A percentile compares a stretch with the other conserved stretches of the same genome.
phyloP scores from a whole-genome alignment of 163 green algal species.

The Scenedesmus sp. region DNA sequence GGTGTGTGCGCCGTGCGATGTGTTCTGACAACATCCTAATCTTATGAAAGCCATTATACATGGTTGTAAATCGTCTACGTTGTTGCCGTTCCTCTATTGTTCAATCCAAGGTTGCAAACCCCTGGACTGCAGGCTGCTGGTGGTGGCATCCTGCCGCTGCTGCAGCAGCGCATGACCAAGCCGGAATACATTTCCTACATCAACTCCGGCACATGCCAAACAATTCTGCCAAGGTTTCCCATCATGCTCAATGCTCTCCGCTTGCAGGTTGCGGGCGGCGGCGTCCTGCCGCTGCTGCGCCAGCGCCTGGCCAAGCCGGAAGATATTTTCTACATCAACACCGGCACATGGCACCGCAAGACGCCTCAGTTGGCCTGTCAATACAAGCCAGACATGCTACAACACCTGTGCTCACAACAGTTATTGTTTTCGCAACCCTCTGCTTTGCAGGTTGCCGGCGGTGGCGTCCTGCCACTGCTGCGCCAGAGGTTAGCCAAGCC shows the following conservation, averaged over 20 bases:
- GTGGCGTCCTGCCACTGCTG: slow-evolving; percentile 35
- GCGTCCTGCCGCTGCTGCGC: neutral
- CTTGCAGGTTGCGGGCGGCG: neutral
- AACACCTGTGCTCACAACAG: neutral
- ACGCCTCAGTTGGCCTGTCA: neutral
- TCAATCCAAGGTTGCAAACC: no score
- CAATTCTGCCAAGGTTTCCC: neutral
- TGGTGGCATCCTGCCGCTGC: neutral
- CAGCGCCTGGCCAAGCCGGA: neutral
- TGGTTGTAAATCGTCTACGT: slow-evolving; percentile 8
- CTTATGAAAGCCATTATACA: neutral
- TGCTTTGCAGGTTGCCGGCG: slow-evolving; percentile 1
- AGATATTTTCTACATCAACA: slow-evolving; percentile 44
- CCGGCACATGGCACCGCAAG: slow-evolving; percentile 30
- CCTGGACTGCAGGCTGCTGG: no score
- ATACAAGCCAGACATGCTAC: slow-evolving; percentile 9
- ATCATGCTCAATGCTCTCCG: neutral
- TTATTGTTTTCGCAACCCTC: neutral
- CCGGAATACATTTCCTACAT: no score
- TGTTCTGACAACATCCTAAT: no score
- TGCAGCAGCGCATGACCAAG: neutral
- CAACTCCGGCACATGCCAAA: slow-evolving; percentile 4
- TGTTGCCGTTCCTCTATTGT: neutral
- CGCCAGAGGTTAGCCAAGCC: neutral
- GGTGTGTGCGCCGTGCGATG: no score